Evolutionary conservation across 768 basidiomycete species (phyloP), one percentile per base, ranked within the genome.

Genomic region (Leccinum broughii): DNA sequence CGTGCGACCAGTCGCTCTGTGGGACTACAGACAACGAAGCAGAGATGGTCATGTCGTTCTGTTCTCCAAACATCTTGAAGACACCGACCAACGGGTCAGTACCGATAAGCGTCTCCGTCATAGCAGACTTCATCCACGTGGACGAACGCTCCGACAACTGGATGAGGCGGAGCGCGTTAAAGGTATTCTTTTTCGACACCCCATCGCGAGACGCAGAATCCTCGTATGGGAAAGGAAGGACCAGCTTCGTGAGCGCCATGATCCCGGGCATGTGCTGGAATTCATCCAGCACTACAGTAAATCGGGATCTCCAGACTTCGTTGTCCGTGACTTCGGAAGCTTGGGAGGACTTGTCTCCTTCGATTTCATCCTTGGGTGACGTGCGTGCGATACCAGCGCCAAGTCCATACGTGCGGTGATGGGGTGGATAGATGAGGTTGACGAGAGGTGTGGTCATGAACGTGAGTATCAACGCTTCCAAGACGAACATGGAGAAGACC

Each of bases 401-500:
- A 7, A 78, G 75, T 0, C 79, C 71, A 20, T 84, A 86, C 0
- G 76, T 77, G 26, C 89, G 87, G 50, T 75, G 72, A 24, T 83
- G 76, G 6, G 83, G 85, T 1, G 92, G 92, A 64, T 93, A 93
- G 4, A 92, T 73, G 35, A 76, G 64, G 6, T 83, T 81, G 35
- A 92, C 89, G 44, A 87, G 80, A 3, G 92, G 92, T 0, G 92
- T 93, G 0, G 94, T 95, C 81, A 92, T 84, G 76, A 90, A 93
- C 0, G 95, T 96, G 54, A 97, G 79, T 24, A 90, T 71, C 54
- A 95, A 76, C 0, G 92, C 88, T 66, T 91, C 89, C 26, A 98
- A 77, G 26, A 98, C 95, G 67, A 98, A 95, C 93, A 97, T 98
- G 1, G 93, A 92, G 78, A 98, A 96, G 13, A 97, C 89, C 15